phyloP scores from a whole-genome alignment of 2,329 filamentous ascomycete species.

The Cryphonectria carpinicola region DNA sequence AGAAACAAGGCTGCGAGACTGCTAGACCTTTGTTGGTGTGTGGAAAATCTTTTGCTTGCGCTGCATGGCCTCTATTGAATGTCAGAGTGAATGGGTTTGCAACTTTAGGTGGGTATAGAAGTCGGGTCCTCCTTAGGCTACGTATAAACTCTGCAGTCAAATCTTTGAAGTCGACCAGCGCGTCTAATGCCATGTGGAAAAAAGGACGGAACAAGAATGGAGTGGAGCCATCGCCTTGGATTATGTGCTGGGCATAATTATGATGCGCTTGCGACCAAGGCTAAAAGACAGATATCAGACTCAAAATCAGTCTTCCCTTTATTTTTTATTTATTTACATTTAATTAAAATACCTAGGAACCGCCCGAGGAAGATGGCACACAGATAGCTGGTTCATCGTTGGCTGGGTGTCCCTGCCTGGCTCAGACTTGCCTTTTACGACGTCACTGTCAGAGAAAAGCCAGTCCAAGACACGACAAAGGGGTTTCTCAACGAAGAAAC shows the following conservation, averaged over 20 bases:
- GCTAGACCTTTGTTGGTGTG: neutral
- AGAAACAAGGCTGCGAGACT: neutral
- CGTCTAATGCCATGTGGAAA: neutral
- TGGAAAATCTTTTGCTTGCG: neutral
- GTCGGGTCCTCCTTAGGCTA: neutral
- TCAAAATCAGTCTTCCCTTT: neutral
- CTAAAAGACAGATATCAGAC: too few species aligned
- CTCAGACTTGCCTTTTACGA: slow-evolving; percentile 46
- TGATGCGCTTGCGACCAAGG: too few species aligned
- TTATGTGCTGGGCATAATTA: too few species aligned
- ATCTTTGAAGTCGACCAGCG: neutral
- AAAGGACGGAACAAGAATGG: neutral
- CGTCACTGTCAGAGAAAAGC: slow-evolving; percentile 38
- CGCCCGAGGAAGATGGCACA: neutral
- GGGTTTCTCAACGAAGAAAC: slow-evolving; percentile 56
- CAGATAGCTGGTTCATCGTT: neutral
- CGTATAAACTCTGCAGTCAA: neutral
- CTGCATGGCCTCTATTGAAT: neutral
- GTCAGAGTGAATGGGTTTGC: neutral
- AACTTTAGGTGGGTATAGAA: neutral
- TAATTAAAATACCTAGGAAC: neutral
- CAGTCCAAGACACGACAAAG: slow-evolving; percentile 37
- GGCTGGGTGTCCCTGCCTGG: slow-evolving; percentile 26
- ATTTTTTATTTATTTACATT: too few species aligned
- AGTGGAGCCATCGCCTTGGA: neutral